A percentile compares a stretch with the other conserved stretches of the same genome.
These are phyloP conservation scores for Termitomyces titanicus DNA, from an alignment of 768 basidiomycete species.

Conservation along the genomic window DNA sequence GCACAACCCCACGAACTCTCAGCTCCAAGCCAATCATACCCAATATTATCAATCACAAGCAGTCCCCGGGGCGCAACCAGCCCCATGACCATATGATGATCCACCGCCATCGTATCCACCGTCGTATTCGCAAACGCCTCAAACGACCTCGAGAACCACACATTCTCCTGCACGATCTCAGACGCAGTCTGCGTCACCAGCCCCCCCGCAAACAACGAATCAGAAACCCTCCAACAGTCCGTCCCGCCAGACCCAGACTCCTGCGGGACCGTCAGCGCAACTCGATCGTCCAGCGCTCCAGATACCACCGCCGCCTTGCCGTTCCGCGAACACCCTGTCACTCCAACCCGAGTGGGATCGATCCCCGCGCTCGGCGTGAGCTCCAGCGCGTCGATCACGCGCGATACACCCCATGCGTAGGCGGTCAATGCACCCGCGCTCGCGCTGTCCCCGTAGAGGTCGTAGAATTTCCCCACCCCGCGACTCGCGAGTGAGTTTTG, in stretches of 20 bases:
- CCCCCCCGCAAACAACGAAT: constrained; percentile 38
- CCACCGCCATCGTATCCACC: constrained; percentile 45
- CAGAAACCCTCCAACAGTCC: constrained; percentile 58
- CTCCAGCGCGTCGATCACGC: constrained; percentile 59
- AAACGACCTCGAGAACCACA: constrained; percentile 55
- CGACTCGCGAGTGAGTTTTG: constrained; percentile 41
- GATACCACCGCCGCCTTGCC: constrained; percentile 58
- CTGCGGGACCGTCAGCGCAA: constrained; percentile 55
- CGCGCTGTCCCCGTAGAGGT: constrained; percentile 41
- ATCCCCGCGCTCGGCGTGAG: constrained; percentile 40
- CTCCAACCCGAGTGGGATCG: constrained; percentile 42
- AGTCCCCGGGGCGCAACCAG: constrained; percentile 52
- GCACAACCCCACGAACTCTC: constrained; percentile 46
- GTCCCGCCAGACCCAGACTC: constrained; percentile 59
- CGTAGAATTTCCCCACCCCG: constrained; percentile 53
- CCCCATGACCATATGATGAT: constrained; percentile 54
- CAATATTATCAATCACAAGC: constrained; percentile 51
- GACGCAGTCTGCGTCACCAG: constrained; percentile 46
- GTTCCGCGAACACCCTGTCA: constrained; percentile 56
- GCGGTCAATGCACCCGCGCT: constrained; percentile 51
- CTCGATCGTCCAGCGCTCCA: constrained; percentile 53
- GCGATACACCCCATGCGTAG: constrained; percentile 57
- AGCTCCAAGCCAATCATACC: constrained; percentile 52
- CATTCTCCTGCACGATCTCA: constrained; percentile 57
- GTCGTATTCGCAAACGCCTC: constrained; percentile 38